Evolutionary conservation across 169 alveolate genomes (phyloP).

Genomic region (Plasmodium blacklocki): DNA sequence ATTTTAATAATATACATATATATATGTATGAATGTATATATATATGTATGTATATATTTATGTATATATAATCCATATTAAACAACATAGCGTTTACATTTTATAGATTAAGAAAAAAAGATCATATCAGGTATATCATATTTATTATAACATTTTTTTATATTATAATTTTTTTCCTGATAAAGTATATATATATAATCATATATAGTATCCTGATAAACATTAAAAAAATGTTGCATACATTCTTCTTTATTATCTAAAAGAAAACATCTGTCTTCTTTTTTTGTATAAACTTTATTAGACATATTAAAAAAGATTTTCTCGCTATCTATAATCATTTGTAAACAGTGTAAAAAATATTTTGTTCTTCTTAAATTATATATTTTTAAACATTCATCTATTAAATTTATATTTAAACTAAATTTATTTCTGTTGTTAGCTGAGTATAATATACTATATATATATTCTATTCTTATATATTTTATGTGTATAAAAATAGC

Average conservation of each 20-base stretch:
- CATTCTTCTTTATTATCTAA: constrained; percentile 45
- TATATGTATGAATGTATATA: no score
- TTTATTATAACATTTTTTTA: constrained; percentile 35
- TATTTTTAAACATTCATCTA: constrained; percentile 42
- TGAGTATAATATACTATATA: constrained; percentile 27
- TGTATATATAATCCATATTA: no score
- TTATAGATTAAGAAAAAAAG: background rate
- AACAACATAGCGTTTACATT: no score
- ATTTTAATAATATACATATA: no score
- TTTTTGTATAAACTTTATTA: background rate
- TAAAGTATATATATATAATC: constrained; percentile 46
- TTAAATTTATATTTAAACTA: constrained; percentile 10
- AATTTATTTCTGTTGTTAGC: constrained; percentile 59
- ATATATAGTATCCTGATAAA: constrained; percentile 33
- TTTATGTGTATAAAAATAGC: constrained; percentile 21
- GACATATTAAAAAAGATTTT: constrained; percentile 55
- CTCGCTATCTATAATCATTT: constrained; percentile 20
- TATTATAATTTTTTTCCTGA: constrained; percentile 34
- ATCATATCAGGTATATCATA: constrained; percentile 37
- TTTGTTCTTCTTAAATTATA: constrained; percentile 31
- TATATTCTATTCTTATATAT: constrained; percentile 25
- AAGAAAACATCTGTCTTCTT: constrained; percentile 23
- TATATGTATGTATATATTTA: no score
- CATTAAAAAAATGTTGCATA: constrained; percentile 21
- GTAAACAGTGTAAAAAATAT: constrained; percentile 21